A percentile compares a stretch with the other conserved stretches of the same genome.
These are phyloP conservation scores for Aspergillus pseudoterreus DNA, from an alignment of 2,329 filamentous ascomycete genomes.

Conservation along the genomic window DNA sequence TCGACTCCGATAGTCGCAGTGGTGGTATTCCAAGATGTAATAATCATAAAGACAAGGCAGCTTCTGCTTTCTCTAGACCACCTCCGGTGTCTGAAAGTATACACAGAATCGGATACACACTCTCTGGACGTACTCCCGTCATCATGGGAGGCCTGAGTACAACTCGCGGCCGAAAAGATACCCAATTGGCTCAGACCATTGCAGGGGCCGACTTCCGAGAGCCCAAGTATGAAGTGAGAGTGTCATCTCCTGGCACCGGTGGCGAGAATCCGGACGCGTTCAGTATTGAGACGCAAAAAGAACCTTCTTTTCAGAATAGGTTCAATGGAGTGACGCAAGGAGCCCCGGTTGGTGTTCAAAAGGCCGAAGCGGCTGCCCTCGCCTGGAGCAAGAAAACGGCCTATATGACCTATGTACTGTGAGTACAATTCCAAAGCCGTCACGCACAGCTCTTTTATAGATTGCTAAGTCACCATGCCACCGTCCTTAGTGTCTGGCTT, in stretches of 20 bases:
- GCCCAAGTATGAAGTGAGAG: conserved; percentile 4
- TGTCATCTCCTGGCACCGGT: neutral
- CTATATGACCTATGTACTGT: conserved; percentile 32
- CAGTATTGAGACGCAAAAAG: neutral
- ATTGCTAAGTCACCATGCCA: neutral
- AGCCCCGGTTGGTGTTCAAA: conserved; percentile 14
- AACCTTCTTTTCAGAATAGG: neutral
- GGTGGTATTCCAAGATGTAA: too few relatives aligned
- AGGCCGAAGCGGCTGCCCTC: conserved; percentile 45
- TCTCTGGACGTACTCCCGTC: neutral
- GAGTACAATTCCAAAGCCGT: conserved; percentile 2
- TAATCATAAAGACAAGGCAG: too few relatives aligned
- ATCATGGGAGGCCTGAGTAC: conserved; percentile 5
- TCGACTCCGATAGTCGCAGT: neutral
- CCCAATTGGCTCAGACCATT: conserved; percentile 5
- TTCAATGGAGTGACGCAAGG: conserved; percentile 5
- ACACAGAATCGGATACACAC: too few relatives aligned
- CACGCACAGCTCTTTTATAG: neutral
- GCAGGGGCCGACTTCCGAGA: conserved; percentile 5
- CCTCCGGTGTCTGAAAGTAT: too few relatives aligned
- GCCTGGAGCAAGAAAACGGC: conserved; percentile 44
- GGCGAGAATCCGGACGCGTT: conserved; percentile 2
- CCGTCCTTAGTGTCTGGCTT: conserved; percentile 41
- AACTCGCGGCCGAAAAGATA: conserved; percentile 8
- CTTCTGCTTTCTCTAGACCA: too few relatives aligned